Conservation (phyloP, 495 filamentous ascomycete genomes). For the Xylaria flabelliformis region DNA sequence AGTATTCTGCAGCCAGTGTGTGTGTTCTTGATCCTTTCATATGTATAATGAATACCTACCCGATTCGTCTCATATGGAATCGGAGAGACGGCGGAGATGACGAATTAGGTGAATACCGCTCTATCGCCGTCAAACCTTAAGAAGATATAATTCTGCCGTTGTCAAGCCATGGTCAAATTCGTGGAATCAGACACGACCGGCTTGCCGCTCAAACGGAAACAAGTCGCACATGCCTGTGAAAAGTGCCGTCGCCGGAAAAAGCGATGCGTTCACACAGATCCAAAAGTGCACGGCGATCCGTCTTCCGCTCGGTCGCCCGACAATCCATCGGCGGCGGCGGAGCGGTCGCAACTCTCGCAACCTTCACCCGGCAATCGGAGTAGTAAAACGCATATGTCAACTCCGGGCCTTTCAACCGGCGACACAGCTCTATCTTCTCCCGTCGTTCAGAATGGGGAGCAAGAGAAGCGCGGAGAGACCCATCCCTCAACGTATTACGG, state of each 20-base stretch:
- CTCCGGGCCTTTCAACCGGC: not conserved
- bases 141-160: constrained; percentile 18
- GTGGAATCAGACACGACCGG: constrained; percentile 52
- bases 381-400: not conserved
- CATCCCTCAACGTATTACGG: constrained; percentile 54
- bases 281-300: not conserved
- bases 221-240: constrained; percentile 54
- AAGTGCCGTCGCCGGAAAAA: constrained; percentile 55
- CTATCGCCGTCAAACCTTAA: not conserved
- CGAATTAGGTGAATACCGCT: constrained; percentile 20
- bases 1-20: not conserved
- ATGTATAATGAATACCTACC: constrained; percentile 3
- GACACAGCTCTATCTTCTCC: constrained; percentile 18
- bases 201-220: constrained; percentile 54
- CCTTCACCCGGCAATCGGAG: not conserved
- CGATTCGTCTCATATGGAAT: not conserved
- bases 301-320: constrained; percentile 9
- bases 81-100: constrained; percentile 20
- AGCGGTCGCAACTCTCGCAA: constrained; percentile 10
- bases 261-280: constrained; percentile 43
- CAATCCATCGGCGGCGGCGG: constrained; percentile 9
- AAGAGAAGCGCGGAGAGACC: constrained; percentile 22
- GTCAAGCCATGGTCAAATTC: constrained; percentile 47
- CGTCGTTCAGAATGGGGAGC: constrained; percentile 14
- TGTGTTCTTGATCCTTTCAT: not conserved